These are phyloP conservation scores for Myxozyma vanderwaltii DNA, from an alignment of 805 yeast species.

Conservation along the genomic window DNA sequence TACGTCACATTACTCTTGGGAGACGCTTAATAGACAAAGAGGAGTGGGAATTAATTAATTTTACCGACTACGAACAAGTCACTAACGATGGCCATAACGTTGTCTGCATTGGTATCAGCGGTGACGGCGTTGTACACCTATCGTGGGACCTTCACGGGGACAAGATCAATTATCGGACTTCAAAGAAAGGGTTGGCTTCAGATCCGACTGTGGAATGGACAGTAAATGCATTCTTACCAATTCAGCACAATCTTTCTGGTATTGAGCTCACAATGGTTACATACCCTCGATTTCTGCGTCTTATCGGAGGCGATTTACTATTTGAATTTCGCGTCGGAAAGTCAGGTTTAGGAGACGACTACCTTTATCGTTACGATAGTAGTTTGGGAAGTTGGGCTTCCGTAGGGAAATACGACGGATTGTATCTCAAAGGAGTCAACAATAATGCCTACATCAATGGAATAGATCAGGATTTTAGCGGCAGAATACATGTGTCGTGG, in stretches of 20 bases:
- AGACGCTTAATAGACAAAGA: conserved; percentile 20
- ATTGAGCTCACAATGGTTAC: conserved; percentile 27
- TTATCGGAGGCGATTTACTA: conserved; percentile 26
- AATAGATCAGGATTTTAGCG: conserved; percentile 21
- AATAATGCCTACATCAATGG: conserved; percentile 37
- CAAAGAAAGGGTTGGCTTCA: conserved; percentile 8
- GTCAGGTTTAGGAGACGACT: conserved; percentile 36
- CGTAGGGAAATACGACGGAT: conserved; percentile 20
- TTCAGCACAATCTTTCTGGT: conserved; percentile 9
- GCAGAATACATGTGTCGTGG: conserved; percentile 33
- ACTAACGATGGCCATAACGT: conserved; percentile 37
- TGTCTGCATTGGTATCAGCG: conserved; percentile 37
- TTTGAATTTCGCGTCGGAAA: conserved; percentile 29
- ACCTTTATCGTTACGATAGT: conserved; percentile 24
- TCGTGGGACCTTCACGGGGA: conserved; percentile 38
- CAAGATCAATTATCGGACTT: conserved; percentile 32
- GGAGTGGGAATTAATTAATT: conserved; percentile 28
- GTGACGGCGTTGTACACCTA: conserved; percentile 36
- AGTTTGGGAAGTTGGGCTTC: conserved; percentile 20
- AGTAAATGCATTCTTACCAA: conserved; percentile 1
- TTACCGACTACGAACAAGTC: conserved; percentile 33
- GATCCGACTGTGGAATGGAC: background rate
- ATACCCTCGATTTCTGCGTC: conserved; percentile 34
- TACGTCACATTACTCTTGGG: conserved; percentile 22
- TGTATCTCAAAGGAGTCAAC: conserved; percentile 30